Base-by-base conservation (phyloP, 2,329 filamentous ascomycete genomes). In the Fusarium circinatum region DNA sequence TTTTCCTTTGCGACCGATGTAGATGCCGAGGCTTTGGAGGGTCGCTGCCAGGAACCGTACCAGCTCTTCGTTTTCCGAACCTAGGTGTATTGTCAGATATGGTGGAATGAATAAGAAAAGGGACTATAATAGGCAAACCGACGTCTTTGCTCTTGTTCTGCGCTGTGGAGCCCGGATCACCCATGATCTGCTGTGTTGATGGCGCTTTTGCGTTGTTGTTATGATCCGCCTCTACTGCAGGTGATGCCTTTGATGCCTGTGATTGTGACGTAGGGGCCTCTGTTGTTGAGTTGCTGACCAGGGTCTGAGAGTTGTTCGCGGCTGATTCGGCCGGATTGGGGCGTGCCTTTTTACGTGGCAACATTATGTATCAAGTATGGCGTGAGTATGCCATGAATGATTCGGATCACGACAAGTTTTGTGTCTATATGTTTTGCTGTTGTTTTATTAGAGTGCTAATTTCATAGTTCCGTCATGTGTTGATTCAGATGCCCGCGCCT, bases 31-130 rank as follows among this genome's bases (percentile, higher is more conserved):
- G 89, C 88, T 76, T 91, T 91, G 36, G 86, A 83, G 39, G 81
- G 79, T 68, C 87, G 84, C 24, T 89, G 87, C 88, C 88, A 91
- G 24, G 89, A 89, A 60, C 89, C 88, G 79, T 91, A 91, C 90
- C 89, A 92, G 79, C 89, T 91, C 54, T 84, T 84, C 14, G 85
- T 81, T 77, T 89, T 89, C 67, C 84, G 85, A 42, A 86, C 80
- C 87, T 89, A 75, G 39, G 54, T 26, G 22, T 54, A 28, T 34
- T 60, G 58, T 75, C 62, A 75, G 57, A 41, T 18, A 28, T 44
- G 28, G 28, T 12, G 28, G 22, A 41, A 52, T 17, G 49, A 52
- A 58, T 17, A n/a, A 24, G 32, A 24, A 20, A 42, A 26, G 45
- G 24, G 30, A 47, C 18, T 52, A 47, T 49, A 44, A 14, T 10